A percentile compares a stretch with the other conserved stretches of the same genome.
phyloP scores from a whole-genome alignment of 345 rosid genomes.

The Passiflora organensis region DNA sequence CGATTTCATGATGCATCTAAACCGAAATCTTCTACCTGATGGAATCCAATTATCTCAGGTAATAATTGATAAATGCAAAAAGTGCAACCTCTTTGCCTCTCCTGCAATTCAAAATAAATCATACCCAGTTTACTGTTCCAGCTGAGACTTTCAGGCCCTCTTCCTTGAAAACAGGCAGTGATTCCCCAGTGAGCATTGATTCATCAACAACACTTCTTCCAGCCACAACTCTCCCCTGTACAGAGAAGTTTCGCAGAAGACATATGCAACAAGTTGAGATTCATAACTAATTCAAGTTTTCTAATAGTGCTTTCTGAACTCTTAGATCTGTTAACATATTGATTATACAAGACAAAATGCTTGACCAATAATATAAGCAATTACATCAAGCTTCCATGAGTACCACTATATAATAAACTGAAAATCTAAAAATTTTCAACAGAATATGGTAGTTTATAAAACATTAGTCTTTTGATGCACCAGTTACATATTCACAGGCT shows the following conservation, averaged over 20 bases:
- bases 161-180: slow-evolving; percentile 87
- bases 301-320: too few relatives aligned
- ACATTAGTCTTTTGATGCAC: too few relatives aligned
- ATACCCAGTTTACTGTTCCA: slow-evolving; percentile 94
- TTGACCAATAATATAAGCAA: too few relatives aligned
- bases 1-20: background rate
- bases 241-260: slow-evolving; percentile 15
- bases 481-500: too few relatives aligned
- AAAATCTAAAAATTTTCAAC: too few relatives aligned
- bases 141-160: slow-evolving; percentile 68
- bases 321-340: too few relatives aligned
- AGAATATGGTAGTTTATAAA: too few relatives aligned
- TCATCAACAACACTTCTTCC: slow-evolving; percentile 98
- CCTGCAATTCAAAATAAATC: slow-evolving; percentile 10
- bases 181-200: slow-evolving; percentile 98
- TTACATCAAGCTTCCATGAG: too few relatives aligned
- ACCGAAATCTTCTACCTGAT: slow-evolving; percentile 1
- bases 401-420: too few relatives aligned
- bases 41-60: background rate
- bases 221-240: slow-evolving; percentile 75
- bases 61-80: background rate
- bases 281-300: too few relatives aligned
- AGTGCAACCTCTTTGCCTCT: background rate
- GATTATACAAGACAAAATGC: too few relatives aligned
- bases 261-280: slow-evolving; percentile 2